Conservation (phyloP, 2,329 filamentous ascomycete genomes). For the Ascochyta fabae region DNA sequence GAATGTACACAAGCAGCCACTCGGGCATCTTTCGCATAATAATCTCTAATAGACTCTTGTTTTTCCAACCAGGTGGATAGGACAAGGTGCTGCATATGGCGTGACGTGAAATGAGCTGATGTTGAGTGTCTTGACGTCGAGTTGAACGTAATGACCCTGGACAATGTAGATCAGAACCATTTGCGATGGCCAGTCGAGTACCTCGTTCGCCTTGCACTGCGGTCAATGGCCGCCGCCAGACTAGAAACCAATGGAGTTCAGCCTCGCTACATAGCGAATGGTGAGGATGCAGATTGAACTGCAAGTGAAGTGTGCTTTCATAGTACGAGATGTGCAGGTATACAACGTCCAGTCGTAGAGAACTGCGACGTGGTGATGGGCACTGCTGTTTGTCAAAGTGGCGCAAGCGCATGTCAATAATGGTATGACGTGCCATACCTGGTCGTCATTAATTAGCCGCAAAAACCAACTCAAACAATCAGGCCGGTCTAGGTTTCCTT, state of each 20-base stretch:
- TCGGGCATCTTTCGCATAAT: slow-evolving; percentile 49
- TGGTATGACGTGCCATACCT: slow-evolving; percentile 14
- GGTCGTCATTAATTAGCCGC: slow-evolving; percentile 7
- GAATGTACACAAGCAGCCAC: slow-evolving; percentile 49
- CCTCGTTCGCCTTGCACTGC: background rate
- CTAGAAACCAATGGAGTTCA: too few relatives aligned
- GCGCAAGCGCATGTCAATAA: background rate
- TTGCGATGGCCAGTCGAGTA: background rate
- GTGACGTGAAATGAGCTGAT: slow-evolving; percentile 1
- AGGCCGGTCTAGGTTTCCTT: slow-evolving; percentile 17
- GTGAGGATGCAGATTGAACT: background rate
- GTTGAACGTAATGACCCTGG: background rate
- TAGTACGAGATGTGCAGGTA: background rate
- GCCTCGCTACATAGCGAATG: too few relatives aligned
- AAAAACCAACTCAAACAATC: slow-evolving; percentile 17
- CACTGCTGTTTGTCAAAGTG: background rate
- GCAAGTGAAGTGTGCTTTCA: background rate
- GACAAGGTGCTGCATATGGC: background rate
- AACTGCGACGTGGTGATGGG: background rate
- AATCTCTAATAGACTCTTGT: slow-evolving; percentile 48
- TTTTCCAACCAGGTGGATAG: slow-evolving; percentile 15
- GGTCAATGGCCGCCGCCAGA: background rate
- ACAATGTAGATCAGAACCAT: background rate
- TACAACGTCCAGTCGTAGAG: background rate
- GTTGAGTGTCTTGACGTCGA: background rate